Evolutionary conservation across 148 eudicot genomes (phyloP).

Genomic region (Rhododendron mucronatum): DNA sequence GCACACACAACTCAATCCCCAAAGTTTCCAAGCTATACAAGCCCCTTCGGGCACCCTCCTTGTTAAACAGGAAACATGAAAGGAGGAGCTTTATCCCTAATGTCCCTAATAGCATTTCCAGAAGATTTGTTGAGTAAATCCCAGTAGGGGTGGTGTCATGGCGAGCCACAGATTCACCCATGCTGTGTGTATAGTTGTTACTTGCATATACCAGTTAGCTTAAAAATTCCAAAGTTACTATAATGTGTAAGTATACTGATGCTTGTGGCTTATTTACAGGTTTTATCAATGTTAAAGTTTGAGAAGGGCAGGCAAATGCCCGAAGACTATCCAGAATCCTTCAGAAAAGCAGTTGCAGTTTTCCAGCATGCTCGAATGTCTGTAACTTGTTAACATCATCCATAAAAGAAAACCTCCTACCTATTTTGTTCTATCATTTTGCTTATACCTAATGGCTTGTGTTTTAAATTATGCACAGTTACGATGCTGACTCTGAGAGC

Average conservation of each 20-base stretch:
- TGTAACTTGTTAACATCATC: slow-evolving; percentile 10
- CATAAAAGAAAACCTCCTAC: neutral
- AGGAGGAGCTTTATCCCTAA: neutral
- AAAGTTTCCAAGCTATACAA: neutral
- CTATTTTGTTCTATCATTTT: neutral
- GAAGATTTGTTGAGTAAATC: neutral
- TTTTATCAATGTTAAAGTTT: slow-evolving; percentile 52
- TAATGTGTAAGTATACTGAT: neutral
- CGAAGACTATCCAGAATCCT: slow-evolving; percentile 60
- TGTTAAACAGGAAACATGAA: neutral
- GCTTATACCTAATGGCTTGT: neutral
- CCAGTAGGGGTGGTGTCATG: neutral
- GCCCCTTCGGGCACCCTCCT: neutral
- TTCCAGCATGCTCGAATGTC: slow-evolving; percentile 81
- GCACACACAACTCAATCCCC: neutral
- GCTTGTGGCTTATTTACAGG: slow-evolving; percentile 37
- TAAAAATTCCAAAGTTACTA: neutral
- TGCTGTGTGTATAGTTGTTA: neutral
- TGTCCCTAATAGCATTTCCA: neutral
- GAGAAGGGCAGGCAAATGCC: slow-evolving; percentile 61
- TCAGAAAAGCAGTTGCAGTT: slow-evolving; percentile 67
- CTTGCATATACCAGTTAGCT: neutral
- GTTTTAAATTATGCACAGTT: slow-evolving; percentile 31
- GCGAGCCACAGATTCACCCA: neutral
- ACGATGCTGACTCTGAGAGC: slow-evolving; percentile 44